phyloP scores from a whole-genome alignment of 2,329 filamentous ascomycete species.

The Aspergillus udagawae region DNA sequence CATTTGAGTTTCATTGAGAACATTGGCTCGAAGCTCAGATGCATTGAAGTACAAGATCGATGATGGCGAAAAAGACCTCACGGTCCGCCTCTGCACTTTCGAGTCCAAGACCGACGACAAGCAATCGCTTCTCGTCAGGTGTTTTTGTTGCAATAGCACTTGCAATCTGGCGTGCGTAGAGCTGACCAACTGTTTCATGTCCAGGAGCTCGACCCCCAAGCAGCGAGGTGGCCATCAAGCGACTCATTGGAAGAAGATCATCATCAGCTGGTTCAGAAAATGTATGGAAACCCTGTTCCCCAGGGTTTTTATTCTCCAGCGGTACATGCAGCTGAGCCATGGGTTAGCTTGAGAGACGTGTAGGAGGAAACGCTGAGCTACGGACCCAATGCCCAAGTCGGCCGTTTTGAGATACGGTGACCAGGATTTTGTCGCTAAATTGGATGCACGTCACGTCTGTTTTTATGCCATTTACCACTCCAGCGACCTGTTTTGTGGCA shows the following conservation, averaged over 20 bases:
- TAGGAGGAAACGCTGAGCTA: constrained; percentile 3
- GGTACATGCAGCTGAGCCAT: constrained; percentile 27
- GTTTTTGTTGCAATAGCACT: constrained; percentile 70
- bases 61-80: constrained; percentile 40
- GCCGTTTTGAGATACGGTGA: constrained; percentile 84
- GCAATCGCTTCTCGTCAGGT: constrained; percentile 56
- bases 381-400: constrained; percentile 86
- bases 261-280: constrained; percentile 45
- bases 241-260: constrained; percentile 67
- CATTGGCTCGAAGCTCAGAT: constrained; percentile 22
- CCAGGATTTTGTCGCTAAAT: constrained; percentile 86
- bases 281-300: constrained; percentile 35
- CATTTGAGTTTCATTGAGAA: neutral
- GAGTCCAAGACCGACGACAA: constrained; percentile 58
- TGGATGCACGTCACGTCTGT: constrained; percentile 70
- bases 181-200: constrained; percentile 78
- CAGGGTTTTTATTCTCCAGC: constrained; percentile 32
- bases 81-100: constrained; percentile 42
- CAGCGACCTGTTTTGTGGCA: constrained; percentile 55
- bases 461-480: constrained; percentile 60
- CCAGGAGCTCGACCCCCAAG: constrained; percentile 77
- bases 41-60: constrained; percentile 42
- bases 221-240: constrained; percentile 81
- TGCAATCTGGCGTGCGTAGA: constrained; percentile 85
- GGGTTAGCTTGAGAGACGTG: constrained; percentile 6